These are phyloP conservation scores for Diaporthe citri DNA, from an alignment of 2,329 filamentous ascomycete species.

Conservation along the genomic window DNA sequence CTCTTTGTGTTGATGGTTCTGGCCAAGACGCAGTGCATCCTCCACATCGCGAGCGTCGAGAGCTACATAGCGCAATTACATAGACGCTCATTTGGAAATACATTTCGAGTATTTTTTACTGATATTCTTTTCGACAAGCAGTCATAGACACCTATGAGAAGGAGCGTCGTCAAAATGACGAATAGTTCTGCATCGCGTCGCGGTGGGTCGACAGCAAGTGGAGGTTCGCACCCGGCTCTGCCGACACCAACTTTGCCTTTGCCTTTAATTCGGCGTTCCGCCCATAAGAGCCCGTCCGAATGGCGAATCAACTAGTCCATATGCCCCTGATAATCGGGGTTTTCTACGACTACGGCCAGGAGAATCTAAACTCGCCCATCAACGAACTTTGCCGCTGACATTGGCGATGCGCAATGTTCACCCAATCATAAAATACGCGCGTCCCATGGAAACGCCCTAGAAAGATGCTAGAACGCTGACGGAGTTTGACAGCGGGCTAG, in stretches of 20 bases:
- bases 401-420: not conserved
- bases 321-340: no score
- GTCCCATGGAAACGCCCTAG: not conserved
- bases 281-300: not conserved
- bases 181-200: slow-evolving; percentile 3
- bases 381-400: not conserved
- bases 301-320: not conserved
- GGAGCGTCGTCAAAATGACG: slow-evolving; percentile 4
- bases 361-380: not conserved
- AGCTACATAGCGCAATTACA: not conserved
- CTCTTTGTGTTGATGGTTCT: no score
- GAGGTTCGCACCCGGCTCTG: not conserved
- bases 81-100: not conserved
- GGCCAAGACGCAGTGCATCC: not conserved
- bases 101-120: not conserved
- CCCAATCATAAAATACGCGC: not conserved
- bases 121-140: no score
- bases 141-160: not conserved
- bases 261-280: not conserved
- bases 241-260: not conserved
- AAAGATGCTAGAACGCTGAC: not conserved
- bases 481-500: not conserved
- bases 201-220: not conserved
- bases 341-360: not conserved
- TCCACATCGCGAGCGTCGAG: not conserved